Conservation (phyloP, 495 filamentous ascomycete species). For the Aspergillus biplanus region DNA sequence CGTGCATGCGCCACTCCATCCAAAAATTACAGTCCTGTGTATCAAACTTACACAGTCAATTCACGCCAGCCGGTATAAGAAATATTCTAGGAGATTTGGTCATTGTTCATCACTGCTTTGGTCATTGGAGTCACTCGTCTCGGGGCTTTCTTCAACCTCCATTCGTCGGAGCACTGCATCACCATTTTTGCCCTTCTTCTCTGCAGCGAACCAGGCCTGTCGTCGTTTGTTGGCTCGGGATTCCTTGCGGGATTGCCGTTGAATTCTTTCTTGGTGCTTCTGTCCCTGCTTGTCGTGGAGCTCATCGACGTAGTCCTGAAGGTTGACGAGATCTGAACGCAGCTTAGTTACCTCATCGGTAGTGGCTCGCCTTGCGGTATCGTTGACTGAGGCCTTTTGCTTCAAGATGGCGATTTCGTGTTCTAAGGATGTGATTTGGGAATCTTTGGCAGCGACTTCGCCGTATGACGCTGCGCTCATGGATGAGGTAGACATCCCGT, state of each 20-base stretch:
- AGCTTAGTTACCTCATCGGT: slow-evolving; percentile 44
- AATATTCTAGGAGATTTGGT: neutral
- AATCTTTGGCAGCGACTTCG: slow-evolving; percentile 31
- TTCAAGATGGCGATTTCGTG: slow-evolving; percentile 42
- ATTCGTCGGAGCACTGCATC: slow-evolving; percentile 43
- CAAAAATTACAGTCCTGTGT: too few relatives aligned
- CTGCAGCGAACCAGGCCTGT: slow-evolving; percentile 51
- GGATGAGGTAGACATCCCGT: slow-evolving; percentile 20
- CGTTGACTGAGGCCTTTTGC: slow-evolving; percentile 43
- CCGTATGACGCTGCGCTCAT: slow-evolving; percentile 20
- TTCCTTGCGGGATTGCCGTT: slow-evolving; percentile 46
- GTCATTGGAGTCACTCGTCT: slow-evolving; percentile 46
- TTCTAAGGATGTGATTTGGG: slow-evolving; percentile 41
- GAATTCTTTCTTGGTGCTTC: slow-evolving; percentile 38
- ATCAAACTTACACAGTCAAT: too few relatives aligned
- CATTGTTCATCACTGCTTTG: slow-evolving; percentile 40
- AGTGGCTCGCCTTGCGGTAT: slow-evolving; percentile 41
- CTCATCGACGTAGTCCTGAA: slow-evolving; percentile 49
- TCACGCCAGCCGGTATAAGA: neutral
- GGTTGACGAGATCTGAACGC: slow-evolving; percentile 39
- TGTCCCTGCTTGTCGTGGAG: slow-evolving; percentile 46
- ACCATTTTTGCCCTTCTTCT: slow-evolving; percentile 50
- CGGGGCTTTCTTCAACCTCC: slow-evolving; percentile 38
- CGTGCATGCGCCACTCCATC: too few relatives aligned
- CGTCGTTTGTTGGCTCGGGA: slow-evolving; percentile 42